Evolutionary conservation across 352 stramenopile genomes (phyloP), one percentile per base, ranked within the genome.

Genomic region (Globisporangium barbulae): DNA sequence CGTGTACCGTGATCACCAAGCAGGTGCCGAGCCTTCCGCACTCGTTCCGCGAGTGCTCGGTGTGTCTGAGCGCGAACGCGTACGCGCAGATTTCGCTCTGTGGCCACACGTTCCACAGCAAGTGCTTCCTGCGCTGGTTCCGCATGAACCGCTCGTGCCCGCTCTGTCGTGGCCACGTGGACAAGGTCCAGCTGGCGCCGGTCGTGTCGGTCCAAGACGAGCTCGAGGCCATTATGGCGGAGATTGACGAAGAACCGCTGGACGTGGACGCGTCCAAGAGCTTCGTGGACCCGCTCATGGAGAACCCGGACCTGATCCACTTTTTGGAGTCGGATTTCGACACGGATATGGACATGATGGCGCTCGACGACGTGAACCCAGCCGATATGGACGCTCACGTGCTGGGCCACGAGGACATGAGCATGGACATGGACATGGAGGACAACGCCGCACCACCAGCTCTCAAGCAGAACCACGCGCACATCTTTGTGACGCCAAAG

Each of bases 61-160:
- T 93, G 28, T 94, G 85, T 72, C 71, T 94, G 39, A 81, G 75
- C 59, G 59, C 73, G 50, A 89, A 91, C 62, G 85, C 85, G 21
- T 79, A 88, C 58, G 80, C 84, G 57, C 81, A 93, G 70, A 85
- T 94, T 55, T 64, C 53, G 22, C 33, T 59, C 25, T 94, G 85
- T 55, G 85, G 81, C 53, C 85, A 94, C 68, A 88, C 82, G 48
- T 93, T 94, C 74, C 85, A 94, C 66, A 72, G 71, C 19, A 78
- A 81, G 59, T 94, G 85, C 66, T 94, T 94, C 61, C 61, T 93
- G 22, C 70, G 85, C 13, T 94, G 85, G 85, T 91, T 91, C 69
- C 78, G 85, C 7, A 61, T 71, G 10, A 93, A 93, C 60, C 78
- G 80, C 0, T 88, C 78, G 58, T 94, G 85, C 65, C 85, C 85